Conservation (phyloP, 495 filamentous ascomycete species). For the Parachaetomium inaequale region DNA sequence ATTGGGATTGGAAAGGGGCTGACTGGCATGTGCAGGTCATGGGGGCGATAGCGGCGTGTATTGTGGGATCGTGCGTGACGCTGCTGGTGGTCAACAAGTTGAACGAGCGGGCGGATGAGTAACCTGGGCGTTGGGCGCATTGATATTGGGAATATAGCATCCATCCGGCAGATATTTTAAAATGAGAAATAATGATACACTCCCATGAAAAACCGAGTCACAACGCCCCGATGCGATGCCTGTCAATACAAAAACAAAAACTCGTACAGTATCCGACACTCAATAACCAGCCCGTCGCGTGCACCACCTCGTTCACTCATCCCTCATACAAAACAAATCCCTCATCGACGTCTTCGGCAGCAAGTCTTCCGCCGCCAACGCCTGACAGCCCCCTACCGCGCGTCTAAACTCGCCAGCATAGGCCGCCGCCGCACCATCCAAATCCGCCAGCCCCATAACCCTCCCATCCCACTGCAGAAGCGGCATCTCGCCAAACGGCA, state of each 20-base stretch:
- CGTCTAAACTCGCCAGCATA: conserved; percentile 43
- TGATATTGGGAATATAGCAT: neutral
- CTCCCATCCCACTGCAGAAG: conserved; percentile 43
- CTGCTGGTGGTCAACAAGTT: conserved; percentile 43
- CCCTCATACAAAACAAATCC: conserved; percentile 31
- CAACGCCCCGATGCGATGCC: neutral
- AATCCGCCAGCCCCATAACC: conserved; percentile 24
- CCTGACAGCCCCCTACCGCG: conserved; percentile 39
- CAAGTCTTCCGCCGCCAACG: conserved; percentile 24
- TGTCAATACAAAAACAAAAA: conserved; percentile 1
- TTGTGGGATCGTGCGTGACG: conserved; percentile 71
- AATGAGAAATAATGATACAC: neutral
- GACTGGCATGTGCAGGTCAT: conserved; percentile 47
- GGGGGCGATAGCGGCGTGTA: conserved; percentile 69
- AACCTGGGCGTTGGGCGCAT: neutral
- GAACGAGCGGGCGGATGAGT: conserved; percentile 23
- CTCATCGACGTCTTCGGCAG: conserved; percentile 18
- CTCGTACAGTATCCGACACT: neutral
- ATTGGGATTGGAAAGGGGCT: neutral
- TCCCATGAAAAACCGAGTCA: neutral
- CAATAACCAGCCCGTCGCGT: neutral
- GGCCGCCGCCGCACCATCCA: conserved; percentile 37
- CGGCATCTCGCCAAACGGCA: conserved; percentile 38
- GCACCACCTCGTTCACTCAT: conserved; percentile 11
- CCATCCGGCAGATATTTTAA: neutral